Conservation (phyloP, 495 filamentous ascomycete species). For the Tuber indicum region DNA sequence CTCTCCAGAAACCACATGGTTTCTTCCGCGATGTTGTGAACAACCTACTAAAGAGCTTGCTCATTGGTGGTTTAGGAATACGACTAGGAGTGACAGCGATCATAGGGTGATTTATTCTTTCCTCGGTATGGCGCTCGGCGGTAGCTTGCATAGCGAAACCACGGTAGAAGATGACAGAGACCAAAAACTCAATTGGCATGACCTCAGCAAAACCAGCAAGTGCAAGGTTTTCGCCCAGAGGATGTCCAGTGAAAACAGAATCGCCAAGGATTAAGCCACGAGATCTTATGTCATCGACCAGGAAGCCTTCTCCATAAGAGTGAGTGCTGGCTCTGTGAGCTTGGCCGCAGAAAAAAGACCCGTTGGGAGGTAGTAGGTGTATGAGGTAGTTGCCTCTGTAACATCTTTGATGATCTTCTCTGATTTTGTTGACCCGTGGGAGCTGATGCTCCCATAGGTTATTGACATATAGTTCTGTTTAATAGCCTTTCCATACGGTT, state of each 20-base stretch:
- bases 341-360: slow-evolving; percentile 95
- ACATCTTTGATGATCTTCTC: slow-evolving; percentile 96
- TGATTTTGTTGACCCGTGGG: slow-evolving; percentile 87
- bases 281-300: slow-evolving; percentile 91
- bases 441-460: slow-evolving; percentile 92
- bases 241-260: slow-evolving; percentile 94
- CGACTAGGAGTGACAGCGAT: too few relatives aligned
- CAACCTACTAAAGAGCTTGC: too few relatives aligned
- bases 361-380: slow-evolving; percentile 92
- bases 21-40: too few relatives aligned
- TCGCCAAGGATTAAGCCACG: slow-evolving; percentile 94
- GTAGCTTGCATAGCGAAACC: too few relatives aligned
- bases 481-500: slow-evolving; percentile 42
- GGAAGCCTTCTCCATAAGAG: slow-evolving; percentile 95
- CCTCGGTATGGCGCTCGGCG: too few relatives aligned
- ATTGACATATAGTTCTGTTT: slow-evolving; percentile 63
- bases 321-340: slow-evolving; percentile 94
- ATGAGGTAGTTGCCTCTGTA: slow-evolving; percentile 81
- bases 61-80: too few relatives aligned
- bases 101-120: too few relatives aligned
- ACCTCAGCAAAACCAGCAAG: too few relatives aligned
- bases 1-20: too few relatives aligned
- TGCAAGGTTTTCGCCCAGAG: too few relatives aligned
- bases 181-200: too few relatives aligned
- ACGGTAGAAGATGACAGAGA: too few relatives aligned